A percentile compares a stretch with the other conserved stretches of the same genome.
phyloP scores from a whole-genome alignment of 2,329 filamentous ascomycete species.

The Endothia cerciana region DNA sequence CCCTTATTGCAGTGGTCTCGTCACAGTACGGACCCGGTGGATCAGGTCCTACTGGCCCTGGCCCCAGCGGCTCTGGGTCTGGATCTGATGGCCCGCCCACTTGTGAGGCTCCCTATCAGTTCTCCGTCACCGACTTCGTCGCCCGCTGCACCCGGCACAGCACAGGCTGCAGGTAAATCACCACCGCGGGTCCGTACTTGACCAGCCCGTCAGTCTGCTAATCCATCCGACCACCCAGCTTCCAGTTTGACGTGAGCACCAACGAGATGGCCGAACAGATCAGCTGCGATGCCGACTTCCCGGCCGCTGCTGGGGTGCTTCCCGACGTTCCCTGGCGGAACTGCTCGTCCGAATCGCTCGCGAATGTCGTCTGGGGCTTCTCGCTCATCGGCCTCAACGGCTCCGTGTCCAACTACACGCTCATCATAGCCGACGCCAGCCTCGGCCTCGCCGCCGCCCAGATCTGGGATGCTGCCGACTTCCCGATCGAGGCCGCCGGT shows the following conservation, averaged over 20 bases:
- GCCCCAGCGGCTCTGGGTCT: background rate
- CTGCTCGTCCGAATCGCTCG: background rate
- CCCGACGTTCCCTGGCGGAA: background rate
- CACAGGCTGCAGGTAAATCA: constrained; percentile 2
- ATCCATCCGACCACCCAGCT: background rate
- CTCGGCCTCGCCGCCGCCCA: constrained; percentile 4
- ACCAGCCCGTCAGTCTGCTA: background rate
- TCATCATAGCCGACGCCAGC: background rate
- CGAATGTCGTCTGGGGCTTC: constrained; percentile 3
- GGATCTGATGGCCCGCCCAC: background rate
- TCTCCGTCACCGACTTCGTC: background rate
- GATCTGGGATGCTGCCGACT: constrained; percentile 8
- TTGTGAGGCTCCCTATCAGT: background rate
- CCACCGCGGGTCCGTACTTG: background rate
- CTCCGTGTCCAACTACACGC: constrained; percentile 10
- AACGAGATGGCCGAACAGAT: background rate
- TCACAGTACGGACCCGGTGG: background rate
- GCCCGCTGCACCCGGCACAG: background rate
- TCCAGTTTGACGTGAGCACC: background rate
- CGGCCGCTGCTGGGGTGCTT: background rate
- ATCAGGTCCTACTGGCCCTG: background rate
- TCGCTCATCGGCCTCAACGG: constrained; percentile 1
- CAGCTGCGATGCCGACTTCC: background rate
- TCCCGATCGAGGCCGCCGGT: background rate
- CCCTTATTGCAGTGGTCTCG: background rate